Evolutionary conservation across 495 filamentous ascomycete species (phyloP).

Genomic region (Physcia stellaris): DNA sequence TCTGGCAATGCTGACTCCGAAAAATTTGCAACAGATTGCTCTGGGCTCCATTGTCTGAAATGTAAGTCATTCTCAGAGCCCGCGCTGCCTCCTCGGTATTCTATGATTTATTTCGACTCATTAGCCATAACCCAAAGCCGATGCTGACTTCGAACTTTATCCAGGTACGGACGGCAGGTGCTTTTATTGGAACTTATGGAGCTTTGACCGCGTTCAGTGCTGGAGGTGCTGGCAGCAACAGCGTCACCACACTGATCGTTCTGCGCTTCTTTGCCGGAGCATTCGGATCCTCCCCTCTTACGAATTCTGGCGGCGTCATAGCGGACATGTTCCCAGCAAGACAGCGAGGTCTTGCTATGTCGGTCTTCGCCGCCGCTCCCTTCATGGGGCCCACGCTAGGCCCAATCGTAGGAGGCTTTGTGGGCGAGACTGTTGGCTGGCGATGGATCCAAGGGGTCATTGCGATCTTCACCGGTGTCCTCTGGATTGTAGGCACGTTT

Average conservation of each 20-base stretch:
- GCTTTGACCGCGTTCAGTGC: constrained; percentile 57
- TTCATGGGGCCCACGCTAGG: constrained; percentile 58
- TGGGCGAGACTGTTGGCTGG: constrained; percentile 47
- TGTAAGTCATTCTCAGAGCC: constrained; percentile 15
- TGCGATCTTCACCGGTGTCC: constrained; percentile 33
- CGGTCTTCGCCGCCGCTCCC: constrained; percentile 51
- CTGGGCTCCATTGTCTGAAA: constrained; percentile 54
- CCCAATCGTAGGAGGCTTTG: constrained; percentile 46
- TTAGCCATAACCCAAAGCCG: too few species aligned
- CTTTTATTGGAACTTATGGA: constrained; percentile 52
- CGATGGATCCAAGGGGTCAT: constrained; percentile 52
- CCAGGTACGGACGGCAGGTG: constrained; percentile 50
- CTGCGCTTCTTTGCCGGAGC: constrained; percentile 67
- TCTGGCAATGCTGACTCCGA: too few species aligned
- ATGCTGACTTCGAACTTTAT: too few species aligned
- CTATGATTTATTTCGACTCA: too few species aligned
- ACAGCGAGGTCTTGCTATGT: constrained; percentile 49
- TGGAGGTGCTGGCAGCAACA: constrained; percentile 46
- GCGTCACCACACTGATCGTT: constrained; percentile 52
- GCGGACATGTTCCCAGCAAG: constrained; percentile 56
- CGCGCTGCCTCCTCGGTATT: too few species aligned
- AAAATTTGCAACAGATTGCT: constrained; percentile 36
- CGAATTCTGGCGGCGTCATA: constrained; percentile 62
- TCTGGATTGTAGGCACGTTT: constrained; percentile 42
- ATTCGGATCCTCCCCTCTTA: constrained; percentile 62